Evolutionary conservation across 805 yeast species (phyloP).

Genomic region (Kodamaea jinghongensis): DNA sequence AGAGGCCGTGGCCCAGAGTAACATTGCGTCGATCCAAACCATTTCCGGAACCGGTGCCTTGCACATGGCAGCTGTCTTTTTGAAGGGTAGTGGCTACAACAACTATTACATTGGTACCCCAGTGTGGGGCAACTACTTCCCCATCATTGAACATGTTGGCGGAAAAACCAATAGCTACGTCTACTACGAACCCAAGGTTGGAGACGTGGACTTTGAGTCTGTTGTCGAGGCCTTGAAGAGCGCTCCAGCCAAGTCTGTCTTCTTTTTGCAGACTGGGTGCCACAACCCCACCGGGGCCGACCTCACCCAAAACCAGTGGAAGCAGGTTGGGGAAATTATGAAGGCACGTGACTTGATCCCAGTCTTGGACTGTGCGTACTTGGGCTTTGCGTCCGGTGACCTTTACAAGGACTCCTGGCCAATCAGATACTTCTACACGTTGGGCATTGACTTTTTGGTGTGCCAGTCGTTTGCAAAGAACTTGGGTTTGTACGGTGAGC

Average conservation of each 20-base stretch:
- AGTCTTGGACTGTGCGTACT: conserved; percentile 42
- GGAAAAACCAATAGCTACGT: conserved; percentile 24
- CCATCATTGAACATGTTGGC: conserved; percentile 33
- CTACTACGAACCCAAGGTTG: conserved; percentile 30
- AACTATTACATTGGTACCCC: conserved; percentile 38
- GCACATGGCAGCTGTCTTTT: conserved; percentile 35
- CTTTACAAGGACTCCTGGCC: conserved; percentile 36
- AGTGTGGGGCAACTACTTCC: conserved; percentile 39
- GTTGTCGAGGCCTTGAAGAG: conserved; percentile 23
- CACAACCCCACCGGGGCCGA: conserved; percentile 48
- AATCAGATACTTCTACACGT: conserved; percentile 31
- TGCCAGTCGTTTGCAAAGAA: conserved; percentile 42
- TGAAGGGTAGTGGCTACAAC: conserved; percentile 21
- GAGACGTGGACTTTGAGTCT: conserved; percentile 28
- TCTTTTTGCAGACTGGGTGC: conserved; percentile 42
- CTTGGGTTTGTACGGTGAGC: conserved; percentile 41
- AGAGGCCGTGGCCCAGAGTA: conserved; percentile 19
- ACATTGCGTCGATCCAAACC: conserved; percentile 36
- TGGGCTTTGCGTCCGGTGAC: conserved; percentile 37
- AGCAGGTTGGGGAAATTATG: conserved; percentile 23
- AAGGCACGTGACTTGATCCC: conserved; percentile 26
- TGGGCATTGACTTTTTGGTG: conserved; percentile 25
- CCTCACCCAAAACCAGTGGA: conserved; percentile 37
- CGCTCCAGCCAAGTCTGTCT: conserved; percentile 33
- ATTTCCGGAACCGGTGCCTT: conserved; percentile 43